Conservation (phyloP, 805 yeast genomes). For the Teunomyces lycoperdinae region DNA sequence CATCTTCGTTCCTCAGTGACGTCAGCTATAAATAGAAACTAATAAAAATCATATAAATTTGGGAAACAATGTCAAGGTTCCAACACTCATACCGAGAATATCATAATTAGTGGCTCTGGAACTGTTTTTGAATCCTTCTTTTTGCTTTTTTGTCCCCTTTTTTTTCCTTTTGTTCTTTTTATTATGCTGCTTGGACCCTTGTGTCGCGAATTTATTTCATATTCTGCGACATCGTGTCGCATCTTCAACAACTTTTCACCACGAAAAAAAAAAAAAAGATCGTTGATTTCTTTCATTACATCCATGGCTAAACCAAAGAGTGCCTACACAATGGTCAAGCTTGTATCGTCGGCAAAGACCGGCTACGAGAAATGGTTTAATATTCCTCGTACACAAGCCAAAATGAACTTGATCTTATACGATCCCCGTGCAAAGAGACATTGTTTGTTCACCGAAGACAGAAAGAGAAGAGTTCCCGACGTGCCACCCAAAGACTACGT, state of each 20-base stretch:
- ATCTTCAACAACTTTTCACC: not conserved
- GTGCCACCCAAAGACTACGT: conserved; percentile 34
- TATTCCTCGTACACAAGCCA: conserved; percentile 78
- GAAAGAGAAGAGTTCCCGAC: conserved; percentile 76
- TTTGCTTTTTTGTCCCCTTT: not conserved
- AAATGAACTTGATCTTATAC: conserved; percentile 62
- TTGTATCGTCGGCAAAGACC: conserved; percentile 86
- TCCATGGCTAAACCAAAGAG: conserved; percentile 54
- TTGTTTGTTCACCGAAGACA: conserved; percentile 84
- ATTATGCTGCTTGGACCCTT: too few relatives aligned
- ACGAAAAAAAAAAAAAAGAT: not conserved
- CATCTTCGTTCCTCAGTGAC: not conserved
- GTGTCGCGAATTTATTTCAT: not conserved
- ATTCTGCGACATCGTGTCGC: not conserved
- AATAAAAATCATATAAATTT: not conserved
- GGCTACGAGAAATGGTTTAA: conserved; percentile 81
- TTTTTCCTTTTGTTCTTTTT: not conserved
- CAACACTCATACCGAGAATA: too few relatives aligned
- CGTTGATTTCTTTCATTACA: not conserved
- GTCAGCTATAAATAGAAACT: not conserved
- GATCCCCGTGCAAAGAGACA: conserved; percentile 69
- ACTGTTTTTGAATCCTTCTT: not conserved
- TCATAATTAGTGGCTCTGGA: not conserved
- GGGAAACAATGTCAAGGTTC: too few relatives aligned
- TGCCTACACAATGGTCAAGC: conserved; percentile 77